Percentiles rank a stretch among this genome's conserved stretches.
Conservation (phyloP, 2,329 filamentous ascomycete genomes). For the Dactylellina haptotyla region DNA sequence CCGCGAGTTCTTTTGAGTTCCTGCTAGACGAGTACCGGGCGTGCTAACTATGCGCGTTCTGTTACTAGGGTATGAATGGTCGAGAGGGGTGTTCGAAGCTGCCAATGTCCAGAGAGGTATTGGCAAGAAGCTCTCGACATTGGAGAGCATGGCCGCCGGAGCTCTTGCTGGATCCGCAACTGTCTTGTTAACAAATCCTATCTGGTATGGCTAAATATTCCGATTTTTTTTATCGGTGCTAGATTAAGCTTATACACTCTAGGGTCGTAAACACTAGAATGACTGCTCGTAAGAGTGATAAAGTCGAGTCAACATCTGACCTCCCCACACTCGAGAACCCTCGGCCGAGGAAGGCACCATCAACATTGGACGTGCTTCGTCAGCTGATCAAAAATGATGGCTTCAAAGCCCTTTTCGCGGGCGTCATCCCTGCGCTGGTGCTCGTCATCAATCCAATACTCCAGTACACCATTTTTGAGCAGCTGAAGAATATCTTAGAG, state of each 20-base stretch:
- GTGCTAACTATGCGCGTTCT: background rate
- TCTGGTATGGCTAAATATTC: constrained; percentile 79
- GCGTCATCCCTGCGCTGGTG: constrained; percentile 89
- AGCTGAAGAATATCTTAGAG: constrained; percentile 92
- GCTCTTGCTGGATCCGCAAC: constrained; percentile 93
- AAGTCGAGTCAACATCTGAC: constrained; percentile 61
- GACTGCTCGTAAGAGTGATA: constrained; percentile 80
- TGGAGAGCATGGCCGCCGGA: constrained; percentile 94
- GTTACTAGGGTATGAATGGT: constrained; percentile 86
- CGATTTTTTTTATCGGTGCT: too few species aligned
- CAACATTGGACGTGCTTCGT: constrained; percentile 82
- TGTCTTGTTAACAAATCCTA: constrained; percentile 95
- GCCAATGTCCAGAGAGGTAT: constrained; percentile 72
- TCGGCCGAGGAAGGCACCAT: constrained; percentile 68
- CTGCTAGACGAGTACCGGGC: background rate
- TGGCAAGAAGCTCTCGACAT: constrained; percentile 80
- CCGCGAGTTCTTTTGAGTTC: background rate
- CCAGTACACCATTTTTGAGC: constrained; percentile 98
- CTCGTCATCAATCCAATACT: constrained; percentile 98
- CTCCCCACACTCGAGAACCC: constrained; percentile 58
- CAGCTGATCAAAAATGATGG: constrained; percentile 85
- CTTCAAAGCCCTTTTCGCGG: constrained; percentile 83
- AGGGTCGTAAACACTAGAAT: constrained; percentile 93
- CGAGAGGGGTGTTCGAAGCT: constrained; percentile 82
- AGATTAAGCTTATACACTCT: too few species aligned